These are phyloP conservation scores for Paraphaeosphaeria sporulosa DNA, from an alignment of 2,329 filamentous ascomycete genomes.

Conservation along the genomic window DNA sequence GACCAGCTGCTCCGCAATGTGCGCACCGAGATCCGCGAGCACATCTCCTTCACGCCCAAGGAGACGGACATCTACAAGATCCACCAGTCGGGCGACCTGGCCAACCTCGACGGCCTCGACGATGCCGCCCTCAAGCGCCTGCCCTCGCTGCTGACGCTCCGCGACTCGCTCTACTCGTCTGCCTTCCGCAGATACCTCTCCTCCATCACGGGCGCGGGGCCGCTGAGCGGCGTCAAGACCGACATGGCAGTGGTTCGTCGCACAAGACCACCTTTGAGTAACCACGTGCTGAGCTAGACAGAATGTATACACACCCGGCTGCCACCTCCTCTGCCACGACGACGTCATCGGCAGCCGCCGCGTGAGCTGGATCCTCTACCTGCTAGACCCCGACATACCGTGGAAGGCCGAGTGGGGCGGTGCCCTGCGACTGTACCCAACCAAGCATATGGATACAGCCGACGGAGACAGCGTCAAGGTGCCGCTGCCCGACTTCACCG, in stretches of 20 bases:
- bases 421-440: slow-evolving; percentile 86
- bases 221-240: slow-evolving; percentile 90
- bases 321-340: slow-evolving; percentile 94
- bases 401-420: slow-evolving; percentile 96
- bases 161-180: slow-evolving; percentile 91
- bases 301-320: slow-evolving; percentile 96
- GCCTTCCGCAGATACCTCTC: slow-evolving; percentile 90
- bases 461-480: slow-evolving; percentile 80
- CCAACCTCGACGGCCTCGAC: slow-evolving; percentile 93
- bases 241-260: slow-evolving; percentile 86
- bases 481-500: slow-evolving; percentile 77
- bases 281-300: slow-evolving; percentile 25
- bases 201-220: slow-evolving; percentile 82
- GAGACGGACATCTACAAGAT: slow-evolving; percentile 99
- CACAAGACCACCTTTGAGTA: slow-evolving; percentile 1
- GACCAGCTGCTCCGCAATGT: slow-evolving; percentile 84
- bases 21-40: slow-evolving; percentile 84
- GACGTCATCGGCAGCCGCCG: slow-evolving; percentile 97
- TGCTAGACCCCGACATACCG: slow-evolving; percentile 87
- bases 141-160: slow-evolving; percentile 87
- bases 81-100: slow-evolving; percentile 96
- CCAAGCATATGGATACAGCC: slow-evolving; percentile 67
- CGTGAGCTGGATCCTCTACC: slow-evolving; percentile 95
- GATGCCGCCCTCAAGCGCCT: slow-evolving; percentile 84
- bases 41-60: slow-evolving; percentile 96